Base-by-base conservation (phyloP, 164 flowering plant species). In the Stephania japonica region DNA sequence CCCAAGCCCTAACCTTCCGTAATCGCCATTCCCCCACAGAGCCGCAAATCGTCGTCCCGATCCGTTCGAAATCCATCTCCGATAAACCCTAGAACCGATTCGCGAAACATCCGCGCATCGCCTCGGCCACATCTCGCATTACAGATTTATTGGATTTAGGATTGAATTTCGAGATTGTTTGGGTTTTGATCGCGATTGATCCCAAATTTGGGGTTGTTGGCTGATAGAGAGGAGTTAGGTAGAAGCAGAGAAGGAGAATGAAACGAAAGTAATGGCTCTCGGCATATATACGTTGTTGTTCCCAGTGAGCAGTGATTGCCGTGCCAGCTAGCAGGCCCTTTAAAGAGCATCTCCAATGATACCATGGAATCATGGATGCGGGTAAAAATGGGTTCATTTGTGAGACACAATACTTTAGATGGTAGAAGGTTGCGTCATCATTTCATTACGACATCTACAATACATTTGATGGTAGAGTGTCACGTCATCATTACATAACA, bases 21-120 rank as follows among this genome's bases (percentile, higher is more conserved):
- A 85, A 79, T 94, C 99, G 0, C 98, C 99, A 68, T 93, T 94
- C 1, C 98, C 98, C 99, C 98, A 92, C 67, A 91, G 74, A 42
- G 96, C 99, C 3, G 86, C 99, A 27, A 90, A 81, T 73, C 80
- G 75, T 26, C 64, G 13, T 44, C 27, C 26, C 16, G 44, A 6
- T 65, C 4, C 72, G 14, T 42, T 65, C 50, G 76, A 74, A 67
- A 78, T 66, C 73, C 75, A 64, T 49, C 68, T 70, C 42, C 56
- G 12, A 56, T 18, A 47, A 73, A 70, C 38, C 73, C 67, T 50
- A 11, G 49, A 47, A 56, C 74, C 71, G 26, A 63, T 59, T 38
- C 47, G n/a, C 6, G 38, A 49, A 67, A 50, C 70, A 38, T 56
- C 21, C 18, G 11, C 18, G 16, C 47, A 53, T 24, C 70, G 43